Conservation (phyloP, 441 rosid genomes). For the Breynia disticha region DNA sequence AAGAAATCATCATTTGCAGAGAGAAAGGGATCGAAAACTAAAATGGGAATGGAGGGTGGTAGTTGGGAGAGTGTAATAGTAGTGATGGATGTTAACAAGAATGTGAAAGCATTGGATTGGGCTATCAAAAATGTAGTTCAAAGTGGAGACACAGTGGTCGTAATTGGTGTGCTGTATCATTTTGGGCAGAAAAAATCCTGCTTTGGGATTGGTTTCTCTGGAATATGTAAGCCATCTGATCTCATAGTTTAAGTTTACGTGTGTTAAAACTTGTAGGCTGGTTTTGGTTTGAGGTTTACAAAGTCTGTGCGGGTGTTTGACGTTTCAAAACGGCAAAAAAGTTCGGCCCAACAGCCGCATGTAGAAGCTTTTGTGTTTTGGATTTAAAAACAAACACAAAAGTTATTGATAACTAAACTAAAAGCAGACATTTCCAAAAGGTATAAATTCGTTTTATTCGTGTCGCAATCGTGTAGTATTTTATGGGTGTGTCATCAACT, state of each 20-base stretch:
- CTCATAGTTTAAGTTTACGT: not conserved
- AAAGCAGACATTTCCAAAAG: no score
- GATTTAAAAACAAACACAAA: no score
- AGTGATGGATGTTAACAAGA: conserved; percentile 32
- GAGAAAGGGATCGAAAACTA: not conserved
- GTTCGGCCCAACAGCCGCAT: no score
- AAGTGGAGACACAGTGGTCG: conserved; percentile 26
- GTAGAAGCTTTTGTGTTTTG: no score
- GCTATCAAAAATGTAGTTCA: conserved; percentile 36
- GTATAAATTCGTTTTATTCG: no score
- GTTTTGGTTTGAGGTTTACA: no score
- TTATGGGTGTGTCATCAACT: no score
- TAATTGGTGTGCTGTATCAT: conserved; percentile 30
- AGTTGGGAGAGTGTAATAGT: conserved; percentile 33
- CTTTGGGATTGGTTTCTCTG: conserved; percentile 27
- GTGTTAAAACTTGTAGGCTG: no score
- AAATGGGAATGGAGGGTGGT: conserved; percentile 15
- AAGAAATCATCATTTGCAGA: not conserved
- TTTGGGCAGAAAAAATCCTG: conserved; percentile 28
- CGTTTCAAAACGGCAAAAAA: no score
- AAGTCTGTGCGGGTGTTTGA: no score
- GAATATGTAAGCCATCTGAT: conserved; percentile 20
- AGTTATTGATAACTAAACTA: no score
- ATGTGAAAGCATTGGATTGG: conserved; percentile 38
- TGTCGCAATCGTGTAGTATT: no score